Base-by-base conservation (phyloP, 2,329 filamentous ascomycete species). In the Calonectria montana region DNA sequence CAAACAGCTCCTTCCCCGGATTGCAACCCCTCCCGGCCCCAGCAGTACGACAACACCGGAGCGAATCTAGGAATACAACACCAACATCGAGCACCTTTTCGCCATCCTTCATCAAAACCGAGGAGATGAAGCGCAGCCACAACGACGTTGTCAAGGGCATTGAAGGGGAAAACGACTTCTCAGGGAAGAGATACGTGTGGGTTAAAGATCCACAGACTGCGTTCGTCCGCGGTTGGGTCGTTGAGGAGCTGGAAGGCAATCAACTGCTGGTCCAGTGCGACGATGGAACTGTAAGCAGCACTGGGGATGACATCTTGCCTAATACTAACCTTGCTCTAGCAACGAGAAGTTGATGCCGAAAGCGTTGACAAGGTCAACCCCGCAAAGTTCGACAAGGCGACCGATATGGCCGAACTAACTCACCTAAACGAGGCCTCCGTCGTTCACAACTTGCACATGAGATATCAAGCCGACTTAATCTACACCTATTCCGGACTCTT, bases 401-500 rank as follows among this genome's bases (percentile, higher is more conserved):
- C 97, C 86, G 97, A 99, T 84, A 99, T 99, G 97, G 97, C 97
- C 27, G 97, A 99, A 83, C 89, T 99, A 80, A 99, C 97, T 7
- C 97, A 99, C 84, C 87, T 99, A 75, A 99, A 99, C 84, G 97
- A 99, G 85, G 94, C 96, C 25, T 98, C 97, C 0, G 97, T 99
- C 64, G 96, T 99, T 64, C 96, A 99, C 86, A 99, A 99, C 81
- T 89, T 99, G 69, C 94, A 97, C 77, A 96, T 94, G 88, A 90
- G 97, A 84, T 99, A 99, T 82, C 95, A 98, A 83, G 91, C 97
- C 53, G 97, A 99, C 84, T 86, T 99, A 73, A 99, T 99, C 77
- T 99, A 97, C 87, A 99, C 97, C 25, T 99, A 99, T 83, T 99
- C 97, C 0, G 97, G 97, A 0, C 88, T 99, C 47, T 99, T 99